Base-by-base conservation (phyloP, 2,329 filamentous ascomycete genomes). In the Monosporascus sp. region DNA sequence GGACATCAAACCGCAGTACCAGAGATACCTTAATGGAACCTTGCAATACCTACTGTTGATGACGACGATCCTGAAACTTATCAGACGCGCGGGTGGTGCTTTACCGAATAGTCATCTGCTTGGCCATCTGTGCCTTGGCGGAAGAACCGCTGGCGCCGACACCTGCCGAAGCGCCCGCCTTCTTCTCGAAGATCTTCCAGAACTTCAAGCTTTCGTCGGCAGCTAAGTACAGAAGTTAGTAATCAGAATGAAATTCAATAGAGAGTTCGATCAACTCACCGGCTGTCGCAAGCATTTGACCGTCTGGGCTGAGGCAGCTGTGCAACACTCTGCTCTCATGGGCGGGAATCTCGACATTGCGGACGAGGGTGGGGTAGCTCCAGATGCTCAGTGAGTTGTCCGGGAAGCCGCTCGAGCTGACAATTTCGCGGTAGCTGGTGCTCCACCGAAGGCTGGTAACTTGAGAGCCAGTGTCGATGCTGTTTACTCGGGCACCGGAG, bases 131-230 rank as follows among this genome's bases (percentile, higher is more conserved):
- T 52, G 88, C 90, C 76, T 93, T 93, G 72, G 82, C 83, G 48
- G 87, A 87, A 55, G 87, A 78, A 58, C 84, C 85, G 54, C 85
- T 81, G 62, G 82, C 79, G 55, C 83, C 80, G 51, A 85, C 78
- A 48, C 84, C 82, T 49, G 85, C 82, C 55, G 82, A 76, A 54
- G 82, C 77, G 52, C 90, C 91, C 18, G 92, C 79, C 83, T 97
- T 97, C 83, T 96, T 97, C 82, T 99, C 94, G 68, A 99, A 99
- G 64, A 99, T 82, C 85, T 99, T 99, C 94, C 94, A 99, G 81
- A 99, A 99, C 78, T 99, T 99, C 72, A 99, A 81, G 68, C 88
- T 93, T 80, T 99, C 94, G 66, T 99, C 94, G 38, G 93, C 92
- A 63, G 93, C 89, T 84, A 44, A 47, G 58, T 35, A 49, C 6